Base-by-base conservation (phyloP, 2,329 filamentous ascomycete species). In the Myriangium duriaei region DNA sequence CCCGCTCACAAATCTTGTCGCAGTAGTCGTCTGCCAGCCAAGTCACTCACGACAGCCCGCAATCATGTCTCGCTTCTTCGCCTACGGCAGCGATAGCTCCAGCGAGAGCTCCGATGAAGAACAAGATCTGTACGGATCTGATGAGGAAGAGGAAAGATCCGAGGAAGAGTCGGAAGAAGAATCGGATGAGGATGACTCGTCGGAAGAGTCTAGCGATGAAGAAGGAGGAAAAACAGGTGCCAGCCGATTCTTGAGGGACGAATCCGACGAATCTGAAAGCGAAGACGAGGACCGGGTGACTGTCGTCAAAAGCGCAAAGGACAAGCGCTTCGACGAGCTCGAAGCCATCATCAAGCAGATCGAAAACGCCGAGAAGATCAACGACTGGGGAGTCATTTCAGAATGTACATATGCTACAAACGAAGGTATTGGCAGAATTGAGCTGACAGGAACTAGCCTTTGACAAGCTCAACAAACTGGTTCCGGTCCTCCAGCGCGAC, bases 61-160 rank as follows among this genome's bases (percentile, higher is more conserved):
- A 67, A 81, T 58, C 46, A 91, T 88, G 82, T 96, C 91, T 74
- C 82, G 86, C 69, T 98, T 96, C 68, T 96, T 96, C 74, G n/a
- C n/a, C n/a, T 82, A 85, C 64, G 82, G 82, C 62, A 82, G 80
- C 69, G 87, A 93, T 66, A 95, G 87, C 76, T 94, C 88, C 57
- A 84, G 77, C 71, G 87, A 95, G 66, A 87, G 84, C 72, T 93
- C 85, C 47, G 76, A 72, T 56, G 88, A 95, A 53, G 88, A 96
- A 71, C 87, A 96, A 69, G 81, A 87, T 65, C 79, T 94, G 65
- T 92, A 92, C 76, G 76, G 73, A 51, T 79, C 80, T 52, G 78
- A 78, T 62, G 81, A 83, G 60, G 73, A 78, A 55, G 65, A 77
- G 48, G 64, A 47, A 32, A 69, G 69, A 15, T 72, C 72, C 38